Percentiles rank a stretch among this genome's conserved stretches.
Evolutionary conservation across 768 basidiomycete genomes (phyloP).

Genomic region (Tulasnella sp.): DNA sequence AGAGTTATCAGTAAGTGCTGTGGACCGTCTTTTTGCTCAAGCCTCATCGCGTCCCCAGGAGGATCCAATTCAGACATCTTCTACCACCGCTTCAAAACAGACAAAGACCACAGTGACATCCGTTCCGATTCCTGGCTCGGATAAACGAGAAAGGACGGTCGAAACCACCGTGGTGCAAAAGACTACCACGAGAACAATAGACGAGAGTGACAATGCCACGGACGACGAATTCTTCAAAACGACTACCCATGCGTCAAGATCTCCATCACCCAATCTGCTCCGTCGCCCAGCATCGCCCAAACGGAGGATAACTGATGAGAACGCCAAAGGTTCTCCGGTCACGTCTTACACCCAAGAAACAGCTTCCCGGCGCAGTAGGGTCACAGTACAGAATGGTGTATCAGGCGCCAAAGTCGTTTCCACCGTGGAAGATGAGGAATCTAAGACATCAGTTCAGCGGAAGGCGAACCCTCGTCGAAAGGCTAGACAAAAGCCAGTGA

Average conservation of each 20-base stretch:
- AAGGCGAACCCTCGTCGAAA: not conserved
- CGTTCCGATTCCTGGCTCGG: not conserved
- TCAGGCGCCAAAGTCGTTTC: not conserved
- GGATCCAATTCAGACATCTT: not conserved
- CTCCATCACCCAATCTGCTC: not conserved
- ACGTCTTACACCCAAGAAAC: not conserved
- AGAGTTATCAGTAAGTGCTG: not conserved
- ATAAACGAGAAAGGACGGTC: not conserved
- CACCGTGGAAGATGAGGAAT: not conserved
- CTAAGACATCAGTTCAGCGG: not conserved
- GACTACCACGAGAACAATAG: not conserved
- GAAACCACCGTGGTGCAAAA: not conserved
- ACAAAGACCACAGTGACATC: not conserved
- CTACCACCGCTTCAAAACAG: not conserved
- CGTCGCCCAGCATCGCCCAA: not conserved
- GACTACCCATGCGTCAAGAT: not conserved
- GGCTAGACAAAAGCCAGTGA: not conserved
- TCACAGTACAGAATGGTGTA: not conserved
- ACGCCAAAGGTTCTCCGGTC: not conserved
- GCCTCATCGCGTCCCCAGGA: not conserved
- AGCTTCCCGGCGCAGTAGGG: not conserved
- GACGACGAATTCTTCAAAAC: slow-evolving; percentile 4
- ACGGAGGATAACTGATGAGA: not conserved
- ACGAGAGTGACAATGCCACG: not conserved
- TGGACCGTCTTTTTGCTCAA: not conserved